A percentile compares a stretch with the other conserved stretches of the same genome.
Evolutionary conservation across 169 alveolate species (phyloP).

Genomic region (Plasmodium gonderi): DNA sequence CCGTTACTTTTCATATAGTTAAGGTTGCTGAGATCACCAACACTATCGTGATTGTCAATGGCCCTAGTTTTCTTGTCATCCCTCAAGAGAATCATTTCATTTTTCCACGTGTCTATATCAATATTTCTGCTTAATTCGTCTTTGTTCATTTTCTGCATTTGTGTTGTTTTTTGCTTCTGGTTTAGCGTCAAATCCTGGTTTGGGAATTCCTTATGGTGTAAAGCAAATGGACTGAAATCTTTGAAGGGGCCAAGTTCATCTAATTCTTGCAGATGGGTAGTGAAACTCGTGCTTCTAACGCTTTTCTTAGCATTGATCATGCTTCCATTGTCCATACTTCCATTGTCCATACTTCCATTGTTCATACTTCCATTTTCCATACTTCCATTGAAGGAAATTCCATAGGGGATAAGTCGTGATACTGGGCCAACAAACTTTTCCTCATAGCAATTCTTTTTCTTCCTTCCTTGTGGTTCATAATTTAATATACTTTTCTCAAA

Average conservation of each 20-base stretch:
- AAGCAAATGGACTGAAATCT: not conserved
- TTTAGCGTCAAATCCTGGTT: not conserved
- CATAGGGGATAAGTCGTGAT: not conserved
- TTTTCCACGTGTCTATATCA: constrained; percentile 18
- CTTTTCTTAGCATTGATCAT: not conserved
- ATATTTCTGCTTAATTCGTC: not conserved
- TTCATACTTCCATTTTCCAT: not conserved
- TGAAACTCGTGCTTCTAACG: not conserved
- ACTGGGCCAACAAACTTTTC: constrained; percentile 4
- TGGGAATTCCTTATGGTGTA: not conserved
- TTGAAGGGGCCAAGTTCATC: not conserved
- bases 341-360: not conserved
- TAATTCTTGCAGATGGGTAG: not conserved
- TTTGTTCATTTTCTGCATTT: not conserved
- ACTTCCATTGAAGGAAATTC: not conserved
- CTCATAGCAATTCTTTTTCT: constrained; percentile 6
- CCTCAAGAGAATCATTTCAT: not conserved
- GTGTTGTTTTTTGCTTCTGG: not conserved
- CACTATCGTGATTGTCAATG: not conserved
- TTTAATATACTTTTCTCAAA: constrained; percentile 6
- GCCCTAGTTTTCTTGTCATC: not conserved
- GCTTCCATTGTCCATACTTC: not conserved
- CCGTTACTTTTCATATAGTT: not conserved
- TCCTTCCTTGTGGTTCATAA: constrained; percentile 10
- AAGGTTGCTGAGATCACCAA: not conserved